phyloP scores from a whole-genome alignment of 306 rosid genomes.

The Prinsepia uniflora region DNA sequence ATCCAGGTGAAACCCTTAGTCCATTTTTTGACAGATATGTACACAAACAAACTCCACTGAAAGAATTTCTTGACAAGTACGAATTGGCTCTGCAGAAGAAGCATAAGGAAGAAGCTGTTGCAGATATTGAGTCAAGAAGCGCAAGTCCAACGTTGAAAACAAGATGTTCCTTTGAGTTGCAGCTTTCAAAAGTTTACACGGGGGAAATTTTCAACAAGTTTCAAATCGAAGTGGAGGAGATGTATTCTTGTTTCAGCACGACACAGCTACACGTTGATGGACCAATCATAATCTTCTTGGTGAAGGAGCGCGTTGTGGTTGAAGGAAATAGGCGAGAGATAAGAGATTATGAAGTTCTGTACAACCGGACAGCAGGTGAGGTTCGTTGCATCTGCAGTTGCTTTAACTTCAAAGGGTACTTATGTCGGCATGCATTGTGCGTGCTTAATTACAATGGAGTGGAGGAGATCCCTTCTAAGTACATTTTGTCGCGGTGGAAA shows the following conservation, averaged over 20 bases:
- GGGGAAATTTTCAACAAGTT: constrained; percentile 68
- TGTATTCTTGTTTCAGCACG: constrained; percentile 87
- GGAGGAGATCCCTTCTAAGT: constrained; percentile 79
- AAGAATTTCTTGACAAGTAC: constrained; percentile 92
- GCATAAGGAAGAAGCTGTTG: constrained; percentile 70
- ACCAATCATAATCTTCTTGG: constrained; percentile 71
- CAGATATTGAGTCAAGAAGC: constrained; percentile 83
- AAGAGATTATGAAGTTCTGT: constrained; percentile 81
- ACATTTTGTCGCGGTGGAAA: constrained; percentile 71
- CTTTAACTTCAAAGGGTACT: constrained; percentile 77
- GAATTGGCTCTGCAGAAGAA: constrained; percentile 86
- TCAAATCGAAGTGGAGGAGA: constrained; percentile 88
- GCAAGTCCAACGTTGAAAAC: constrained; percentile 71
- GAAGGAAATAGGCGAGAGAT: constrained; percentile 76
- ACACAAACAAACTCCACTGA: constrained; percentile 87
- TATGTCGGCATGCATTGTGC: constrained; percentile 81
- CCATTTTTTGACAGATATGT: constrained; percentile 82
- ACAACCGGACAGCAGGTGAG: constrained; percentile 73
- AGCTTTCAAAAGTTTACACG: constrained; percentile 76
- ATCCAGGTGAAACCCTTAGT: constrained; percentile 51
- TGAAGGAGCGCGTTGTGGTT: constrained; percentile 72
- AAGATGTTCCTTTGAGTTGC: constrained; percentile 83
- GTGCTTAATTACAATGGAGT: constrained; percentile 91
- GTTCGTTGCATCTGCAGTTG: constrained; percentile 96
- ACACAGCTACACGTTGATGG: constrained; percentile 79